Base-by-base conservation (phyloP, 805 yeast species). In the Torulaspora franciscae region DNA sequence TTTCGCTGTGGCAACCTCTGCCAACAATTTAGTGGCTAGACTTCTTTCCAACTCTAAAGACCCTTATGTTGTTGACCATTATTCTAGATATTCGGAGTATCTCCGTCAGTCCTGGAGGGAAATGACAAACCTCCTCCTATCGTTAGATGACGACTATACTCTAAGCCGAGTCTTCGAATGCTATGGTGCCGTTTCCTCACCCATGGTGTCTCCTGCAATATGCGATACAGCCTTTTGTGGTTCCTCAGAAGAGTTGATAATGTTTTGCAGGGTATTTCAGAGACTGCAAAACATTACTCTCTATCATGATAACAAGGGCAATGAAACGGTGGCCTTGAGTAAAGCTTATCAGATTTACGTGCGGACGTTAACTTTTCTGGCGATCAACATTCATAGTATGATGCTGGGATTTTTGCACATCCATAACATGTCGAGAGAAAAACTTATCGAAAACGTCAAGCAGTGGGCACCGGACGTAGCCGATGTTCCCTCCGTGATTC, bases 391-490 rank as follows among this genome's bases (percentile, higher is more conserved):
- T 19, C 57, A 55, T 36, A 47, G 55, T 10, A 38, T 54, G 30
- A 32, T 56, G 10, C 27, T 48, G 23, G 42, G 48, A 3, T 56
- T 40, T 32, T 43, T 51, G 37, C 43, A 42, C 5, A 40, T 46
- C 6, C 40, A 46, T n/a, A 43, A 44, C 7, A 35, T 80, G 45
- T 83, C 88, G 1, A 67, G 76, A 2, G 72, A 67, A 11, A 90
- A 85, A 60, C 68, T 88, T 33, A 65, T 71, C 47, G 80, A 81
- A 50, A 75, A 82, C 52, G 79, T 84, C 57, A 70, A 73, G 43
- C 81, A 79, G 58, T 70, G 85, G 48, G 87, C 93, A 1, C 95
- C 95, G 6, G 54, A 56, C 24, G 37, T 57, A 7, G 46, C 43
- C 1, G 51, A 46, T 7, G 32, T 49, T 4, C 46, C 52, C 2